These are phyloP conservation scores for Amphibolis antarctica DNA, from an alignment of 106 monocot species.

Conservation along the genomic window DNA sequence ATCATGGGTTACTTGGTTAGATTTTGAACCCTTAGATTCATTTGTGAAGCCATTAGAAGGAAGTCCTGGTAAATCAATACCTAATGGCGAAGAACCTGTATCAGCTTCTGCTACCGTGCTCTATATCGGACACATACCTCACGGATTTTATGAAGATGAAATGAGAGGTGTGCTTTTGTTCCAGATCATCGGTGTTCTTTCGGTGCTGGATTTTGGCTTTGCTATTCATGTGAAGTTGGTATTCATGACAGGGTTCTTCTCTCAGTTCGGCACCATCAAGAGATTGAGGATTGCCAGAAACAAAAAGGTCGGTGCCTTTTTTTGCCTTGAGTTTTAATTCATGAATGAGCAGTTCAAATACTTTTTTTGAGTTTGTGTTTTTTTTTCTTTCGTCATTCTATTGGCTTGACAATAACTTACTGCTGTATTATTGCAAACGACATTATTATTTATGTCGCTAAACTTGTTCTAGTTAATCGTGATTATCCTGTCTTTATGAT, in stretches of 20 bases:
- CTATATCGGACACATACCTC: slow-evolving; percentile 91
- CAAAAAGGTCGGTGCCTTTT: slow-evolving; percentile 43
- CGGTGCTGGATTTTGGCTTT: background rate
- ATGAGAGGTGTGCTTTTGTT: slow-evolving; percentile 58
- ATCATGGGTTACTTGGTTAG: background rate
- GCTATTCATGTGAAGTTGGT: background rate
- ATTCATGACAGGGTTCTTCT: slow-evolving; percentile 58
- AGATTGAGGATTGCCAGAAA: slow-evolving; percentile 68
- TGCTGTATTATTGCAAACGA: too few species aligned
- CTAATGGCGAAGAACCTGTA: slow-evolving; percentile 19
- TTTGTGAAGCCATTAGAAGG: slow-evolving; percentile 62
- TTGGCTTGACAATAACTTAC: too few species aligned
- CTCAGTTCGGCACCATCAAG: slow-evolving; percentile 80
- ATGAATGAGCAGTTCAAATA: background rate
- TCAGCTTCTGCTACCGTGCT: slow-evolving; percentile 40
- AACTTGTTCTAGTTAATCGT: too few species aligned
- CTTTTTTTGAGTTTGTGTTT: background rate
- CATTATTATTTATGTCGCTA: too few species aligned
- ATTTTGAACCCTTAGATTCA: background rate
- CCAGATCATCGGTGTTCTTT: background rate
- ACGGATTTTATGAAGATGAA: slow-evolving; percentile 94
- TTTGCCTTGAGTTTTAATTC: background rate
- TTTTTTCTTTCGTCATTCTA: too few species aligned
- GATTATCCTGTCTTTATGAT: background rate
- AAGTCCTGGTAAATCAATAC: slow-evolving; percentile 22